These are phyloP conservation scores for Aspergillus spinulosporus DNA, from an alignment of 2,329 filamentous ascomycete genomes.

Conservation along the genomic window DNA sequence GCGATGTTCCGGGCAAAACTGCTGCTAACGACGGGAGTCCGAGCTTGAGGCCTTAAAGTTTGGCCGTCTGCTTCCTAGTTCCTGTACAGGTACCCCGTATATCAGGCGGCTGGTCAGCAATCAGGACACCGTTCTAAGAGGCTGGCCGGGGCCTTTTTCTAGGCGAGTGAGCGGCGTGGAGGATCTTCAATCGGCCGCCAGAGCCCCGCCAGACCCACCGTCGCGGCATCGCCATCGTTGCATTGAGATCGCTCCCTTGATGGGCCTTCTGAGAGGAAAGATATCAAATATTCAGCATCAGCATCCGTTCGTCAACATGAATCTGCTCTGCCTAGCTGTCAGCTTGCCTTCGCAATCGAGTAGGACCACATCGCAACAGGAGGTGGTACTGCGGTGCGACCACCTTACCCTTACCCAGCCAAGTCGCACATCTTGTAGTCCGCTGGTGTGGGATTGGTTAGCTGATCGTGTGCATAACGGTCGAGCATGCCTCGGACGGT, in stretches of 20 bases:
- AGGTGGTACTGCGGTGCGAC: background rate
- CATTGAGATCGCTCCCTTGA: conserved; percentile 11
- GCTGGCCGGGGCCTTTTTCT: conserved; percentile 16
- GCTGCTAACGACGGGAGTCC: background rate
- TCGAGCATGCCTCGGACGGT: conserved; percentile 17
- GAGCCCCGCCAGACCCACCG: conserved; percentile 24
- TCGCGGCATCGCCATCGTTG: conserved; percentile 17
- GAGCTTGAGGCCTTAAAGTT: conserved; percentile 6
- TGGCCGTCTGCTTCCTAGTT: background rate
- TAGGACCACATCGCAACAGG: conserved; percentile 4
- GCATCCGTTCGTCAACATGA: background rate
- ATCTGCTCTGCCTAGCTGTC: background rate
- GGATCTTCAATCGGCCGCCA: conserved; percentile 27
- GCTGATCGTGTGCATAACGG: conserved; percentile 16
- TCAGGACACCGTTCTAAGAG: conserved; percentile 10
- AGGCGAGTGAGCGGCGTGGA: conserved; percentile 26
- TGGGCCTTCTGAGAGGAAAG: background rate
- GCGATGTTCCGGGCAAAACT: background rate
- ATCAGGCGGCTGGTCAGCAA: background rate
- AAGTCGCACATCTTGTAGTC: conserved; percentile 6
- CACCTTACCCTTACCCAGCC: background rate
- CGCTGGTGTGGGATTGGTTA: conserved; percentile 9
- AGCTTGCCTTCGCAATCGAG: conserved; percentile 18
- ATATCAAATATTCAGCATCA: background rate
- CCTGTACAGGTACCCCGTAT: background rate